Base-by-base conservation (phyloP, 225 moss, liverwort and hornwort genomes). In the Neckera pumila region DNA sequence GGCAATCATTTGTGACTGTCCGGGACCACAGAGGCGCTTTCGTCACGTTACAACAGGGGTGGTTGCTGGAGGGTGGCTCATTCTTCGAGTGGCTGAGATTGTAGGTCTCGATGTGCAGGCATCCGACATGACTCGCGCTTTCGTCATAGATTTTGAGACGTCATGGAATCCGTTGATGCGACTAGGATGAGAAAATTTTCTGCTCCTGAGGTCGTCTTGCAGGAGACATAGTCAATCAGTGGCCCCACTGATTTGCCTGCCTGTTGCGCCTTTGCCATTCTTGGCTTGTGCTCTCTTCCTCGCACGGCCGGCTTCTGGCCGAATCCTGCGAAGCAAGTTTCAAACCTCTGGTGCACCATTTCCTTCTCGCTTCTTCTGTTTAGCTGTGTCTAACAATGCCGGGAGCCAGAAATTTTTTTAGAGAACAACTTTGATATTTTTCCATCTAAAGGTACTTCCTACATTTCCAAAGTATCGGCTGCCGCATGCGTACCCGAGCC, bases 191-290 rank as follows among this genome's bases (percentile, higher is more conserved):
- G 42, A 43, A 66, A 7, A 21, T 27, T 31, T 47, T 45, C 31
- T 69, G 36, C 25, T 47, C 10, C 56, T 11, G 12, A 58, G 65
- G 64, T 76, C 22, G 62, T 63, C 36, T 43, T 72, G 84, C 36
- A 79, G 14, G 81, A 51, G 86, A 83, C 89, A 34, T 79, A 51
- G 89, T 86, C 89, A 86, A 91, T 89, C 64, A 89, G 83, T 83
- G 61, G 45, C 7, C 67, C 60, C 18, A 81, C 84, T 84, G 84
- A 80, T 86, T 47, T 86, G 86, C 31, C 53, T 87, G 84, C 54
- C 42, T 51, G 64, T 45, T 74, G 67, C 69, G 67, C 58, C 72
- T 85, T 79, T 65, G 49, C 75, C 54, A 45, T 81, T 76, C 72
- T 58, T 54, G 78, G 79, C 73, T 80, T 72, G n/a, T 33, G 47